Base-by-base conservation (phyloP, 2,329 filamentous ascomycete species). In the Trichoderma harzianum region DNA sequence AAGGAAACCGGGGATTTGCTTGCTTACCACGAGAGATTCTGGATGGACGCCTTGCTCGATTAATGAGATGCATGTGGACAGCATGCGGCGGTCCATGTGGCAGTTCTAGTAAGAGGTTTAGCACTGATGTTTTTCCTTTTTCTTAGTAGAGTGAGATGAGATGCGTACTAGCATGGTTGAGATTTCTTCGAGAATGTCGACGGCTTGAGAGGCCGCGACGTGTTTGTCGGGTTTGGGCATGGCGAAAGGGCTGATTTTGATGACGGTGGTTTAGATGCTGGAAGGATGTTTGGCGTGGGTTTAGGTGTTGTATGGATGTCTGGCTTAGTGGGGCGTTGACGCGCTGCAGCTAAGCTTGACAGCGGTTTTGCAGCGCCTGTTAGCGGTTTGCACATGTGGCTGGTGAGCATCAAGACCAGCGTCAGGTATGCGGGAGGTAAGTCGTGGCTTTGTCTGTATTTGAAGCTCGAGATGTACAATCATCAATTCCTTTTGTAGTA, bases 41-140 rank as follows among this genome's bases (percentile, higher is more conserved):
- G 96, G 96, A 79, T 97, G 97, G 34, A 98, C 94, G 16, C 96
- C 96, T 79, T 97, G 97, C 83, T 99, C 96, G 76, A 99, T 97
- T 81, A 99, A 88, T 69, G 94, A 97, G 73, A 98, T 95, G 82
- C 96, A 99, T 74, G 98, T 93, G 3, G 95, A 97, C 21, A 99
- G 86, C 24, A 95, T 94, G 69, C 94, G 92, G 36, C 95, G 91
- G 81, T 98, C 95, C 60, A 99, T 90, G 75, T 97, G 90, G 74
- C 95, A 97, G 83, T 98, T 98, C 95, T 98, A 47, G 57, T 28
- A 69, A 69, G 51, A 39, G 12, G 30, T 12, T 66, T n/a, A 66
- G 39, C 1, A n/a, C 34, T 36, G 34, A 36, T 11, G n/a, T 7
- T 21, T 28, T 34, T 32, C 7, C 8, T 11, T 21, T 51, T 51